Evolutionary conservation across 768 basidiomycete genomes (phyloP).

Genomic region (Lactarius sp.): DNA sequence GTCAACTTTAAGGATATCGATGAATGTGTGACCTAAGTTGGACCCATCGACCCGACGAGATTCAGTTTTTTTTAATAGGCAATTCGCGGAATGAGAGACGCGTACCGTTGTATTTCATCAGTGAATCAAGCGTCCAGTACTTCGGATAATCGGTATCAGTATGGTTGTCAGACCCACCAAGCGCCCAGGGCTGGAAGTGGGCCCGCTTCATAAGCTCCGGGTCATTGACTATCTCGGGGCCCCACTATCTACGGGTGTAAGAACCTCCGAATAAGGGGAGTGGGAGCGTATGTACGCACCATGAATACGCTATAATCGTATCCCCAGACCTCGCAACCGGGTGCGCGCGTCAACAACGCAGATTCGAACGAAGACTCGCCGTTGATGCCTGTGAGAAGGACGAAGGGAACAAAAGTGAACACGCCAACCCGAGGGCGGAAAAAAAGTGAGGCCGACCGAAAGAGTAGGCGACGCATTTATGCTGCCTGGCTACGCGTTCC

Average conservation of each 20-base stretch:
- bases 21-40: conserved; percentile 52
- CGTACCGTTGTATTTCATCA: conserved; percentile 62
- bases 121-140: conserved; percentile 57
- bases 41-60: too few species aligned
- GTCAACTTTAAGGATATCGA: conserved; percentile 69
- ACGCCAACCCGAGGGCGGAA: conserved; percentile 28
- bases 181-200: conserved; percentile 39
- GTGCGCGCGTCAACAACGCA: conserved; percentile 39
- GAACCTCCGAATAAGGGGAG: background rate
- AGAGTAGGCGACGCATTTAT: conserved; percentile 37
- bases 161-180: conserved; percentile 40
- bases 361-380: conserved; percentile 49
- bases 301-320: conserved; percentile 38
- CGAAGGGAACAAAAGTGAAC: background rate
- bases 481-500: conserved; percentile 35
- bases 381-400: conserved; percentile 36
- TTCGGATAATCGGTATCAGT: conserved; percentile 42
- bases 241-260: conserved; percentile 29
- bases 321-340: conserved; percentile 37
- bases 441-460: conserved; percentile 33
- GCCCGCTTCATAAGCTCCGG: conserved; percentile 33
- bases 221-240: conserved; percentile 39
- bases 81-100: background rate
- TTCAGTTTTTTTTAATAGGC: too few species aligned
- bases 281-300: conserved; percentile 26